A percentile compares a stretch with the other conserved stretches of the same genome.
Evolutionary conservation across 1,139 yeast genomes (phyloP).

Genomic region (Hemisphaericaspora subhashii): DNA sequence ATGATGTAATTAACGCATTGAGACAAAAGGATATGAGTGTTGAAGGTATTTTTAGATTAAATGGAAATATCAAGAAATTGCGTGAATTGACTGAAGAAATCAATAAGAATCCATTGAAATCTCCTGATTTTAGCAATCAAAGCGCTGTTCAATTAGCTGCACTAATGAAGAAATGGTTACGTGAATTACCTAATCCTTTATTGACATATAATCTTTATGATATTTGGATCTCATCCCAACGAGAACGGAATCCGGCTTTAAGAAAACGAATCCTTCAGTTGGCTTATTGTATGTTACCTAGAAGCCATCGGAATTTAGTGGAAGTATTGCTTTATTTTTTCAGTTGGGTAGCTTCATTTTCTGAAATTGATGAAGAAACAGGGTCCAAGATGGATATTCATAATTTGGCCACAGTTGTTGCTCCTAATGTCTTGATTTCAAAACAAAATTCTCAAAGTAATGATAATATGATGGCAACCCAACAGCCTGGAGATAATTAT

Average conservation of each 20-base stretch:
- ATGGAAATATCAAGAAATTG: constrained; percentile 88
- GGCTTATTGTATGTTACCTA: constrained; percentile 78
- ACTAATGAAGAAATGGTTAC: constrained; percentile 80
- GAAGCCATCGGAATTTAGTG: constrained; percentile 77
- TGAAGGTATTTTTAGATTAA: constrained; percentile 94
- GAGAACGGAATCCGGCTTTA: constrained; percentile 45
- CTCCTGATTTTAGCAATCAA: constrained; percentile 74
- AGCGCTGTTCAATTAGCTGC: constrained; percentile 95
- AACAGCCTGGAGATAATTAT: constrained; percentile 67
- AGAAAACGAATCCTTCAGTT: constrained; percentile 64
- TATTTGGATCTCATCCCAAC: constrained; percentile 78
- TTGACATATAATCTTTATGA: constrained; percentile 76
- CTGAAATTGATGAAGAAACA: constrained; percentile 79
- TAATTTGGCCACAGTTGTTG: constrained; percentile 90
- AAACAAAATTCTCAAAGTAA: constrained; percentile 29
- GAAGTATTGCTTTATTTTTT: constrained; percentile 86
- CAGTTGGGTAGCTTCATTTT: constrained; percentile 95
- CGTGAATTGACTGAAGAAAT: constrained; percentile 74
- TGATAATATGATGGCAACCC: constrained; percentile 5
- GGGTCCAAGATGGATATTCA: constrained; percentile 98
- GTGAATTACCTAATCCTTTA: constrained; percentile 91
- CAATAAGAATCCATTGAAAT: constrained; percentile 69
- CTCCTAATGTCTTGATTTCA: constrained; percentile 82
- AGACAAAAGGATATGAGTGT: constrained; percentile 93
- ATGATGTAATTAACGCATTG: constrained; percentile 80